Evolutionary conservation across 176 grass and related monocot genomes (phyloP), one percentile per base, ranked within the genome.

Genomic region (Bolboschoenus planiculmis): DNA sequence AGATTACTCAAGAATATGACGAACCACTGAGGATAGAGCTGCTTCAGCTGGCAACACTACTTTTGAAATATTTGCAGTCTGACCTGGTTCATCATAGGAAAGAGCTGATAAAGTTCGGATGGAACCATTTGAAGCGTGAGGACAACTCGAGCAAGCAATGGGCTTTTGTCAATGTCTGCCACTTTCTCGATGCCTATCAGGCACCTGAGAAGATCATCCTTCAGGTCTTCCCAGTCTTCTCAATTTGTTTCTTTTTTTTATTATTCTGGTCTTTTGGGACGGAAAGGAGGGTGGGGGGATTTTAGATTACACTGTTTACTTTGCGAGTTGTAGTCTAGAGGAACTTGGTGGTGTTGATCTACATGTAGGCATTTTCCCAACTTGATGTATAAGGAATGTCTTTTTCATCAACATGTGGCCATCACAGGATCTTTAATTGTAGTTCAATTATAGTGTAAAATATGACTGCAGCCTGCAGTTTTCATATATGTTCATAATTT

Each of bases 81-180:
- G 96, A 99, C 88, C 90, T 99, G 85, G 90, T 99, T 87, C 87
- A 92, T 80, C 96, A 99, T 81, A 77, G 96, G 31, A 99, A 99
- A 75, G 96, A 99, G 75, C 92, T 99, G 35, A 99, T 99, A 88
- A 99, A 99, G 65, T 99, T 99, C 2, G 96, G 96, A 63, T 99
- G 96, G 96, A 99, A 99, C 80, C 96, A 99, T 90, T 91, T 99
- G 40, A 99, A 99, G 71, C 96, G 96, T 29, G 96, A 99, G 83
- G 96, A 99, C 86, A 99, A 99, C 87, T 99, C 92, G n/a, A 99
- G 96, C 85, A 99, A 99, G 87, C 96, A 99, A 44, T 99, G 96
- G 96, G 96, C 96, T 20, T 99, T 99, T 90, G 96, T 99, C 30
- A 99, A 99, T 48, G 96, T 99, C 67, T 99, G 96, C 60, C 92